Evolutionary conservation across 495 filamentous ascomycete genomes (phyloP), one percentile per base, ranked within the genome.

Genomic region (Neurospora tetraspora): DNA sequence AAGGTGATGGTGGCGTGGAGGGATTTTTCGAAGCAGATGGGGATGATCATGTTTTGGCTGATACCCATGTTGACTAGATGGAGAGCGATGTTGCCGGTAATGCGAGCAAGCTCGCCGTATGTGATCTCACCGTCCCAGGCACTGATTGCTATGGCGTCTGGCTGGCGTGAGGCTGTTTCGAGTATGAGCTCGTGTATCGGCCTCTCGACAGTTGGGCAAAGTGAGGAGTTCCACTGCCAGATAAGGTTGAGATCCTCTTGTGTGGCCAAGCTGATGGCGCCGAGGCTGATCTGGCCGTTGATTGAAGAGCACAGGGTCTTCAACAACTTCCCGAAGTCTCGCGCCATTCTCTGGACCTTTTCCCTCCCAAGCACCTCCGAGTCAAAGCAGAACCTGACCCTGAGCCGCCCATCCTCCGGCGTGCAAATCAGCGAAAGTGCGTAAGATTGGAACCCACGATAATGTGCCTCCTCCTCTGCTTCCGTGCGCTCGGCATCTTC

Each of bases 121-220:
- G 88, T 88, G 69, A 91, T 79, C 31, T 72, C 82, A 10, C 86
- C 87, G 80, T 91, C 89, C 89, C 89, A 91, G 1, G 65, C 81
- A 69, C 80, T 83, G 0, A 89, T 77, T 9, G 74, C 74, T 7
- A 69, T 69, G 0, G 71, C 65, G 2, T 37, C n/a, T 1, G 77
- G 77, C 4, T 86, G 83, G 2, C 85, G 75, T 2, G 87, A 81
- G 7, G 80, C 78, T 43, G 82, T 81, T 39, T 84, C 76, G 14
- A 79, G 77, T 14, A 83, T 76, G 68, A 83, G 37, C n/a, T 81
- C 79, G 69, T 83, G 81, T 76, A 83, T 82, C 40, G 80, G 82
- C 6, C 37, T 65, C 43, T 79, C 75, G 68, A 78, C 73, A 7
- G 75, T 81, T 71, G 76, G 72, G 71, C 81, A 75, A 72, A 83